phyloP scores from a whole-genome alignment of 1,284 basidiomycete species.

The Cystobasidium slooffiae region DNA sequence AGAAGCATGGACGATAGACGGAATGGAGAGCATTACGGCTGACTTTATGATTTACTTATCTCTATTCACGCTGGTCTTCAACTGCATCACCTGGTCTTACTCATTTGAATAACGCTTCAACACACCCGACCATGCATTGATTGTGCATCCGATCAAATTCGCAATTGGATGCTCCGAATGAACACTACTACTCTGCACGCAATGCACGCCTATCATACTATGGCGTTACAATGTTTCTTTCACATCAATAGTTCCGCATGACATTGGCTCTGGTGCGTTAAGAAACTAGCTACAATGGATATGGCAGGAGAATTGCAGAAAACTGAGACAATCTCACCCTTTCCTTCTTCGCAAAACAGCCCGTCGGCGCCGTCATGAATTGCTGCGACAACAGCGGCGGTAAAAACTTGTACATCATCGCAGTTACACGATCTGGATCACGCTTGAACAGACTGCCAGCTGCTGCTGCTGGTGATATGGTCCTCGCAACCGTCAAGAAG shows the following conservation, averaged over 20 bases:
- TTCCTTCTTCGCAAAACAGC: constrained; percentile 56
- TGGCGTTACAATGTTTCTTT: background rate
- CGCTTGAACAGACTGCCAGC: constrained; percentile 97
- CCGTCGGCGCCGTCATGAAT: constrained; percentile 97
- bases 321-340: constrained; percentile 1
- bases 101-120: too few species aligned
- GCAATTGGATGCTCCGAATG: background rate
- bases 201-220: background rate
- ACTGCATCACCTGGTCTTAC: too few species aligned
- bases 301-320: background rate
- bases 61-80: too few species aligned
- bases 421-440: constrained; percentile 90
- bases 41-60: background rate
- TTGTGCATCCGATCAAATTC: constrained; percentile 6
- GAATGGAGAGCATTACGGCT: background rate
- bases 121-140: too few species aligned
- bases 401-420: constrained; percentile 90
- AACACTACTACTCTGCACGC: background rate
- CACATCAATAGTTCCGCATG: constrained; percentile 76
- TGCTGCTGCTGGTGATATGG: constrained; percentile 92
- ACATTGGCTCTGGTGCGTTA: constrained; percentile 69
- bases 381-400: constrained; percentile 99
- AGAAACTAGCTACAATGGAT: background rate
- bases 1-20: background rate
- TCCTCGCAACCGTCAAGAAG: constrained; percentile 99